These are phyloP conservation scores for Apiospora koreana DNA, from an alignment of 2,329 filamentous ascomycete species.

Conservation along the genomic window DNA sequence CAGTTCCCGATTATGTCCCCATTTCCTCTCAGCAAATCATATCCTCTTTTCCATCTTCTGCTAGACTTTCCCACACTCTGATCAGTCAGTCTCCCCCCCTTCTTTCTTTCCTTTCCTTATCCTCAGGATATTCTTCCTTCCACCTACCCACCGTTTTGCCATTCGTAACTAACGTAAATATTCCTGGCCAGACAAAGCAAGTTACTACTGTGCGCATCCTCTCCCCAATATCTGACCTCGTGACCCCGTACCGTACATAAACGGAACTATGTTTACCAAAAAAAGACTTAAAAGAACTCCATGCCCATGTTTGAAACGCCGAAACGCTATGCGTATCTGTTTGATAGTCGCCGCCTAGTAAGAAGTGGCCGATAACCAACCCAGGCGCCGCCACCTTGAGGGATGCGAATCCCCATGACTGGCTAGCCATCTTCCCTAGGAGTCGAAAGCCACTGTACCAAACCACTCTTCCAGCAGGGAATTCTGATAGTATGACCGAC, in stretches of 20 bases:
- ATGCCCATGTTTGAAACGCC: slow-evolving; percentile 3
- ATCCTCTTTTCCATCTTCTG: not conserved
- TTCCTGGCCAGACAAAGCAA: not conserved
- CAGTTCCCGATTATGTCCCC: not conserved
- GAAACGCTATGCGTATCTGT: slow-evolving; percentile 1
- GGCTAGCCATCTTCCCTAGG: not conserved
- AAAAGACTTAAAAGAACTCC: not conserved
- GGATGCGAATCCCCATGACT: not conserved
- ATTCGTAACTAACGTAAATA: not conserved
- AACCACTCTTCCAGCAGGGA: not conserved
- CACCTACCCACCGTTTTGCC: not conserved
- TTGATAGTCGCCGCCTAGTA: not conserved
- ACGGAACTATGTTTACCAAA: not conserved
- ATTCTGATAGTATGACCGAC: not conserved
- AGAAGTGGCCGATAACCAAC: not conserved
- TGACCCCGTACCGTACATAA: not conserved
- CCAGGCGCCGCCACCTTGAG: not conserved
- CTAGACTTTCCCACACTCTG: not conserved
- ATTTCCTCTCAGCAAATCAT: not conserved
- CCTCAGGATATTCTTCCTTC: not conserved
- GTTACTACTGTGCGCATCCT: not conserved
- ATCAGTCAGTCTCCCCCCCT: not conserved
- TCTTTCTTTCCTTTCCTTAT: not conserved
- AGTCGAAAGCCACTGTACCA: not conserved
- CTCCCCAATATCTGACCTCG: not conserved